Evolutionary conservation across 176 grass and related monocot genomes (phyloP), one percentile per base, ranked within the genome.

Genomic region (Areca catechu): DNA sequence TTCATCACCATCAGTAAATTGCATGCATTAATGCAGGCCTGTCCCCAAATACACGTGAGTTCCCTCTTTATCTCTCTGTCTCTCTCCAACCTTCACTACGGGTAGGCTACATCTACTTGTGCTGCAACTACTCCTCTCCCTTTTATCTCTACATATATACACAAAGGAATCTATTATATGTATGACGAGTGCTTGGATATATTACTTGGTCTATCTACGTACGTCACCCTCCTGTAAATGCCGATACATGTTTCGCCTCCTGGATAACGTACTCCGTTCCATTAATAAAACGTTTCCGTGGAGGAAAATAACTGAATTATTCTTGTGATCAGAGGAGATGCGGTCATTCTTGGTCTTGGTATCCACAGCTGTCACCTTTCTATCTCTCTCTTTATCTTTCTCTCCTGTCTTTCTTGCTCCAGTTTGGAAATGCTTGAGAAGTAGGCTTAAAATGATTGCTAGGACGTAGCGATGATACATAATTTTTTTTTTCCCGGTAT

Each of bases 1-100:
- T 72, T 53, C 69, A 72, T 71, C 57, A 27, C 57, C 19, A 24
- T 27, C 47, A 61, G 58, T 61, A 53, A 71, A 71, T 71, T 61
- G 57, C 57, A 60, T 71, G 56, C 56, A 61, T 71, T 71, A 61
- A 71, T 61, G 69, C 56, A 51, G 48, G 22, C 48, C 48, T 71
- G 48, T 22, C 57, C 48, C 69, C 56, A 61, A 51, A 52, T 71
- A 54, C 56, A 71, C 69, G 48, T 71, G 69, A 71, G 49, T 16
- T 22, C 19, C 43, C 50, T 24, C 19, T 17, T 16, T 16, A 9
- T 47, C 37, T 69, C 20, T 23, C 34, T 3, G 34, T 17, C 53
- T 20, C 16, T 47, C 37, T 69, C 37, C 22, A 59, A 28, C 9
- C 10, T 43, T 43, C 34, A 14, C 34, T 43, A 43, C 34, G 34